Conservation (phyloP, 306 rosid genomes). For the Luffa acutangula region DNA sequence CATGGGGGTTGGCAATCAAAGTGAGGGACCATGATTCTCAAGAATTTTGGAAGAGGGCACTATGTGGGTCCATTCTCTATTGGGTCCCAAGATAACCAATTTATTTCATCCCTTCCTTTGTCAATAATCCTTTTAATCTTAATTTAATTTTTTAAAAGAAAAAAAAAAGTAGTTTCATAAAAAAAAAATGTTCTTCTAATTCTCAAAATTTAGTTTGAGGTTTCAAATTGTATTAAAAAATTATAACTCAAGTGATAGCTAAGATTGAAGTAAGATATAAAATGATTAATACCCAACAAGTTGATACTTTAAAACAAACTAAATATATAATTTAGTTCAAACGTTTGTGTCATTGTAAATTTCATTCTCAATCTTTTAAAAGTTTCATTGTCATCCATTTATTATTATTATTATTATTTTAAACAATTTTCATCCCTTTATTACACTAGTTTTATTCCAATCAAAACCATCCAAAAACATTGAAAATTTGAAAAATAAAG, state of each 20-base stretch:
- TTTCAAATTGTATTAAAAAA: neutral
- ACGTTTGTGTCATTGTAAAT: neutral
- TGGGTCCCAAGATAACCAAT: neutral
- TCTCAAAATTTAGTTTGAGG: neutral
- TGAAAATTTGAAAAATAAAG: no score
- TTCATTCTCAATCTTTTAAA: neutral
- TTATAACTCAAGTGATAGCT: neutral
- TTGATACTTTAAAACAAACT: neutral
- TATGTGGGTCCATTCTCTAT: neutral
- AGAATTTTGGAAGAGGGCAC: neutral
- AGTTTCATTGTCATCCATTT: no score
- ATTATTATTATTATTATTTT: no score
- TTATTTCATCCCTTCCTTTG: neutral
- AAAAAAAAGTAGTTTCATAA: neutral
- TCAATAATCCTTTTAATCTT: neutral
- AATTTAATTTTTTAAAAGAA: neutral
- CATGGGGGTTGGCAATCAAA: neutral
- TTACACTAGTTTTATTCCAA: neutral
- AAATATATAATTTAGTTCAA: neutral
- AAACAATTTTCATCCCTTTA: no score
- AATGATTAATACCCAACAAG: neutral
- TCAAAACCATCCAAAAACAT: no score
- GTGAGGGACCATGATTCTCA: neutral
- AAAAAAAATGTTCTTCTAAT: neutral
- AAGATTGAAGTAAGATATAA: neutral